Evolutionary conservation across 75 land plant species (phyloP).

Genomic region (Picea sitchensis): DNA sequence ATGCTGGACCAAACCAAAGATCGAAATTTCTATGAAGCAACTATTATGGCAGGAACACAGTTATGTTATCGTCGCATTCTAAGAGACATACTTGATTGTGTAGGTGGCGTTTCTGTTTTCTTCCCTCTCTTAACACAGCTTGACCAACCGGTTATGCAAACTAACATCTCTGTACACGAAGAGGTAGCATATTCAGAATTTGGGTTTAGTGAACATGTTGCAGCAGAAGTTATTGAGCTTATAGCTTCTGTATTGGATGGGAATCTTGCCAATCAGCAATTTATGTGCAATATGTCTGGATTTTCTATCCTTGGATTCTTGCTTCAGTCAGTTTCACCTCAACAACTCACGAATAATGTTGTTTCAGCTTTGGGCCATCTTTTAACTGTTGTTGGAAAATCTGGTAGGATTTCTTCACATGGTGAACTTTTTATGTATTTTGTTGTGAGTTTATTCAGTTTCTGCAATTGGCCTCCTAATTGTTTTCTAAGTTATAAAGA

Average conservation of each 20-base stretch:
- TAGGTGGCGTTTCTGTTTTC: slow-evolving; percentile 94
- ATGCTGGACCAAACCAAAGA: slow-evolving; percentile 47
- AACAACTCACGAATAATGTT: slow-evolving; percentile 61
- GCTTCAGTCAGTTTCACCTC: slow-evolving; percentile 83
- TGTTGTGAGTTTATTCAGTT: slow-evolving; percentile 3
- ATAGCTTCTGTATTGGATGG: slow-evolving; percentile 73
- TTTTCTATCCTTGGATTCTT: slow-evolving; percentile 81
- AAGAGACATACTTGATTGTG: slow-evolving; percentile 85
- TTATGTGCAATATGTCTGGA: slow-evolving; percentile 77
- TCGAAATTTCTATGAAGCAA: slow-evolving; percentile 55
- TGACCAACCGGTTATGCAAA: slow-evolving; percentile 31
- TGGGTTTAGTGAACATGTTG: slow-evolving; percentile 46
- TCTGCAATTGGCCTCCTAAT: not conserved
- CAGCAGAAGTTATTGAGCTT: slow-evolving; percentile 84
- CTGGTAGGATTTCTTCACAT: slow-evolving; percentile 38
- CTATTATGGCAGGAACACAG: slow-evolving; percentile 69
- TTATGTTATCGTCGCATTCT: slow-evolving; percentile 82
- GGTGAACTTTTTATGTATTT: not conserved
- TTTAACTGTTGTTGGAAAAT: slow-evolving; percentile 49
- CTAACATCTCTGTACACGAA: slow-evolving; percentile 5
- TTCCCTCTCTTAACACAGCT: slow-evolving; percentile 85
- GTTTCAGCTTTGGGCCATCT: slow-evolving; percentile 69
- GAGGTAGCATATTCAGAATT: slow-evolving; percentile 17
- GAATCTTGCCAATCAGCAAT: slow-evolving; percentile 81
- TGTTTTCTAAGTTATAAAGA: slow-evolving; percentile 1